A percentile compares a stretch with the other conserved stretches of the same genome.
These are phyloP conservation scores for Pleomassaria siparia DNA, from an alignment of 2,329 filamentous ascomycete genomes.

Conservation along the genomic window DNA sequence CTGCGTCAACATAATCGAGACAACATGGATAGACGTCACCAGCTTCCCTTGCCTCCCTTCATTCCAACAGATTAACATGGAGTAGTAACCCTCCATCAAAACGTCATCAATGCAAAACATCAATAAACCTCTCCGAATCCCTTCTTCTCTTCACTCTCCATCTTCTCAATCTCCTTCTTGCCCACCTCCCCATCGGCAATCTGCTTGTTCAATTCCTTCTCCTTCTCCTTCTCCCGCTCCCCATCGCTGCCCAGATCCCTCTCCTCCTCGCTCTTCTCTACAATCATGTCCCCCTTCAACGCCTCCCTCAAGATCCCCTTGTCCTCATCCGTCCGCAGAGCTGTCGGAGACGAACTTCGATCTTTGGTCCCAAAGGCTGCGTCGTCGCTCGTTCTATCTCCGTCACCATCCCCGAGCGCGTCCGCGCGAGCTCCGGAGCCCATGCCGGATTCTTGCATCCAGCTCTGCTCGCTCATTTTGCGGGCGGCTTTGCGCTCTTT, in stretches of 20 bases:
- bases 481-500: slow-evolving; percentile 39
- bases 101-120: neutral
- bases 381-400: slow-evolving; percentile 28
- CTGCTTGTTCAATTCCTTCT: slow-evolving; percentile 7
- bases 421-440: slow-evolving; percentile 48
- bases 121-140: slow-evolving; percentile 38
- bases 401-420: slow-evolving; percentile 47
- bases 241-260: slow-evolving; percentile 18
- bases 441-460: slow-evolving; percentile 53
- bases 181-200: slow-evolving; percentile 18
- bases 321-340: slow-evolving; percentile 10
- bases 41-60: too few species aligned
- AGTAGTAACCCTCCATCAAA: too few species aligned
- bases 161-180: slow-evolving; percentile 29
- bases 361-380: slow-evolving; percentile 7
- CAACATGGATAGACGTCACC: too few species aligned
- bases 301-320: slow-evolving; percentile 34
- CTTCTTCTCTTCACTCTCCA: slow-evolving; percentile 33
- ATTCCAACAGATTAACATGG: too few species aligned
- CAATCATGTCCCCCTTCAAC: slow-evolving; percentile 37
- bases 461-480: slow-evolving; percentile 40
- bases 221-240: slow-evolving; percentile 13
- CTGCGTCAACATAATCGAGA: too few species aligned
- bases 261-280: slow-evolving; percentile 31
- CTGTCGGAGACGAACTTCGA: slow-evolving; percentile 2